Conservation (phyloP, 768 basidiomycete species). For the Trametes gibbosa region DNA sequence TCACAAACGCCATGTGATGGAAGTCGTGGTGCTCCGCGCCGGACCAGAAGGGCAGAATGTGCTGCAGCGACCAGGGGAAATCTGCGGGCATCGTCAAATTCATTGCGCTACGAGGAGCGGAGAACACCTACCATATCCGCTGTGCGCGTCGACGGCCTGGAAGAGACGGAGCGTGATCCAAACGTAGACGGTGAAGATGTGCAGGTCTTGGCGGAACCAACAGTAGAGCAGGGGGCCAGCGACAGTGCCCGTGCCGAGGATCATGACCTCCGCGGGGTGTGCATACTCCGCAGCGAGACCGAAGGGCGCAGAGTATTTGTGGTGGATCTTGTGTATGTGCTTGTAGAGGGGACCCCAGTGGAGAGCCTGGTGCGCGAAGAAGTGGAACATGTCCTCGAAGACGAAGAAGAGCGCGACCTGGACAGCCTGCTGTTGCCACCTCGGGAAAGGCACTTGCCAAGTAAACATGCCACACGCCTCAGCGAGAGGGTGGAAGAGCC, state of each 20-base stretch:
- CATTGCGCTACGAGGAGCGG: neutral
- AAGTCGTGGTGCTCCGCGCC: slow-evolving; percentile 98
- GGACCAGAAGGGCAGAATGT: slow-evolving; percentile 94
- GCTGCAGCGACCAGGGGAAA: slow-evolving; percentile 96
- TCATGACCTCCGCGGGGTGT: slow-evolving; percentile 94
- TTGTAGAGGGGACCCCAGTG: slow-evolving; percentile 85
- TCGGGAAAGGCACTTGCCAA: slow-evolving; percentile 90
- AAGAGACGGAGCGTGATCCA: slow-evolving; percentile 94
- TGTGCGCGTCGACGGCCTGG: slow-evolving; percentile 97
- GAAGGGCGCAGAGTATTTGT: slow-evolving; percentile 96
- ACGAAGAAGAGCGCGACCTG: slow-evolving; percentile 90
- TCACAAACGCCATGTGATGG: slow-evolving; percentile 95
- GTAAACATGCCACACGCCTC: slow-evolving; percentile 87
- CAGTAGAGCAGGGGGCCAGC: slow-evolving; percentile 86
- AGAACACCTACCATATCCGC: slow-evolving; percentile 74
- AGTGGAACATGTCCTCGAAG: slow-evolving; percentile 96
- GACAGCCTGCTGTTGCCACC: slow-evolving; percentile 60
- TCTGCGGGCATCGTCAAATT: slow-evolving; percentile 41
- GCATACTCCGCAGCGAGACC: slow-evolving; percentile 98
- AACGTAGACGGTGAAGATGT: slow-evolving; percentile 89
- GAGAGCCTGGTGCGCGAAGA: slow-evolving; percentile 83
- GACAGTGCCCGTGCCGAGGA: slow-evolving; percentile 91
- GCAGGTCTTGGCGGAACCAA: slow-evolving; percentile 70
- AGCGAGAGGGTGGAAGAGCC: slow-evolving; percentile 89
- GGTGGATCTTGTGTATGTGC: slow-evolving; percentile 95